Evolutionary conservation across 1,284 basidiomycete genomes (phyloP).

Genomic region (Porodaedalea pini): DNA sequence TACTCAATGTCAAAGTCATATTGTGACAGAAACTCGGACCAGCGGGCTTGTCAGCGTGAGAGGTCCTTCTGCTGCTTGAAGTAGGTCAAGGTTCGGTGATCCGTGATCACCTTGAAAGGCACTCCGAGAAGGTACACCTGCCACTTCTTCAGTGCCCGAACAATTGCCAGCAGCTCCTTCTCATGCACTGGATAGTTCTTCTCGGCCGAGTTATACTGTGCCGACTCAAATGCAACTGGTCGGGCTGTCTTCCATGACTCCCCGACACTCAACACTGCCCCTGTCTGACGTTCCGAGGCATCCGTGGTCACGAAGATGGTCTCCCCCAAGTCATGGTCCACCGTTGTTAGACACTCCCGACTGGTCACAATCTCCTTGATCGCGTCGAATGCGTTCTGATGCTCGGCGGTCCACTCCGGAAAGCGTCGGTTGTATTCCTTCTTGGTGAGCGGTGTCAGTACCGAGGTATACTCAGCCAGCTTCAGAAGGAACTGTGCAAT

Average conservation of each 20-base stretch:
- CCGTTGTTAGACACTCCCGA: slow-evolving; percentile 30
- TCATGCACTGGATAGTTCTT: slow-evolving; percentile 38
- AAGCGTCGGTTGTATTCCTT: slow-evolving; percentile 28
- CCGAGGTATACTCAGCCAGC: slow-evolving; percentile 35
- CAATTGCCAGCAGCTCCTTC: slow-evolving; percentile 35
- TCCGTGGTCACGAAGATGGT: slow-evolving; percentile 39
- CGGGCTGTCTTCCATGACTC: slow-evolving; percentile 28
- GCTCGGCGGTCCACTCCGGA: slow-evolving; percentile 31
- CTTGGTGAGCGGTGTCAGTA: slow-evolving; percentile 33
- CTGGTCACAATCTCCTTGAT: too few relatives aligned
- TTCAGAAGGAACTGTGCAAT: too few relatives aligned
- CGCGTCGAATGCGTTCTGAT: slow-evolving; percentile 35
- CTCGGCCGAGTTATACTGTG: slow-evolving; percentile 29
- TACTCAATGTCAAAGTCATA: slow-evolving; percentile 36
- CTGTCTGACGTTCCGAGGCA: slow-evolving; percentile 32
- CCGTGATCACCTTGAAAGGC: slow-evolving; percentile 34
- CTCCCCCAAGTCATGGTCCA: slow-evolving; percentile 30
- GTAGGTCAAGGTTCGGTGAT: slow-evolving; percentile 39
- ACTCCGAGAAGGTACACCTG: slow-evolving; percentile 31
- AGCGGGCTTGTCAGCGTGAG: slow-evolving; percentile 33
- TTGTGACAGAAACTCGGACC: slow-evolving; percentile 36
- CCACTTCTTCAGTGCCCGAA: slow-evolving; percentile 36
- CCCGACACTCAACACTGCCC: slow-evolving; percentile 34
- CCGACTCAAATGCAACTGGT: slow-evolving; percentile 35
- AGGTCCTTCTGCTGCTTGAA: slow-evolving; percentile 36